Evolutionary conservation across 2,329 filamentous ascomycete genomes (phyloP), one percentile per base, ranked within the genome.

Genomic region (Ascochyta viciae-villosae): DNA sequence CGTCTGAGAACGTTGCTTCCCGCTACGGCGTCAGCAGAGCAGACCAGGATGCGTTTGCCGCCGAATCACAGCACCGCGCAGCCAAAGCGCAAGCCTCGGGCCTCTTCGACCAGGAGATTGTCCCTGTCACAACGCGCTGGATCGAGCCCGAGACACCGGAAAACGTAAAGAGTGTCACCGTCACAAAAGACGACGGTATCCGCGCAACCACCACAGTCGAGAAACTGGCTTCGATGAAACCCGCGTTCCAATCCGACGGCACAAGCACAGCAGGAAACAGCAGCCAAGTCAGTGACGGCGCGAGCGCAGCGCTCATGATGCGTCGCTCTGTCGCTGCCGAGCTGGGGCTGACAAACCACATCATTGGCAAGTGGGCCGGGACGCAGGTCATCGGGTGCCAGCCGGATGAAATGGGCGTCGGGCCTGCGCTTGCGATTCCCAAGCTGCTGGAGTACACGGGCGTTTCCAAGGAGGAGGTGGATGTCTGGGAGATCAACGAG

Each of bases 401-500:
- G 47, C 93, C 94, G 0, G 92, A 96, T 70, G 92, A 96, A 82
- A 97, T 98, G 94, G 93, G 94, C 35, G 82, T 97, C 54, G 93
- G 94, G 0, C 93, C 94, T 0, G 91, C 92, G 0, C 72, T 96
- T 26, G 93, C 91, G 0, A 94, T 97, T 48, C 93, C 93, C 6
- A 90, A 89, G 73, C 81, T 96, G 19, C 81, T 97, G n/a, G 75
- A 80, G 16, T 85, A 86, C 58, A 84, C 89, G 1, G 91, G 88
- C 0, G 74, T 97, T 13, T 72, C 78, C 39, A 87, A 80, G 12
- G 80, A 82, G 2, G 91, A 97, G 54, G 85, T 98, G 0, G 84
- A 88, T 33, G 81, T 95, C 9, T 97, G 92, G 92, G 93, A 97
- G 81, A 89, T 97, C 76, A 97, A 97, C 76, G 93, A 97, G 83